Evolutionary conservation across 192 early-diverging fungal genomes (phyloP).

Genomic region (Dispira simplex): DNA sequence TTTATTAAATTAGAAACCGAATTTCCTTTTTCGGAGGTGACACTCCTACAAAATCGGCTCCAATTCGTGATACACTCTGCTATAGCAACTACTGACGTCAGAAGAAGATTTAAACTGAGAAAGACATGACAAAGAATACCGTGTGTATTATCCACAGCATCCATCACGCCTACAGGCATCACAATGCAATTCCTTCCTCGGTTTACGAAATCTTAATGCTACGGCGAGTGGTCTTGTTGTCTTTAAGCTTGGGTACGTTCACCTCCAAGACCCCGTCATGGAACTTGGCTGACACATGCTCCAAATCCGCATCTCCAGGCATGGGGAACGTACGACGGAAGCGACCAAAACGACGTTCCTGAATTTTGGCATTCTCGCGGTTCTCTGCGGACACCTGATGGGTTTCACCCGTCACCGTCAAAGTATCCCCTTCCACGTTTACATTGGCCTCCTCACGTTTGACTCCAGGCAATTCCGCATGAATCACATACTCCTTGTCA

Average conservation of each 20-base stretch:
- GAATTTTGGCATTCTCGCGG: neutral
- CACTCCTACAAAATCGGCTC: too few species aligned
- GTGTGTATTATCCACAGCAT: too few species aligned
- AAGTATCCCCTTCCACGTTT: neutral
- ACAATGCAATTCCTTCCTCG: neutral
- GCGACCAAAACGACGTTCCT: conserved; percentile 4
- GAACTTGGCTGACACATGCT: neutral
- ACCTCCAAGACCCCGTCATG: conserved; percentile 1
- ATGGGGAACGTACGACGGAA: conserved; percentile 3
- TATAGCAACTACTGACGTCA: too few species aligned
- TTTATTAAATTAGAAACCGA: too few species aligned
- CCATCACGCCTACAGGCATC: too few species aligned
- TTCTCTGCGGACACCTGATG: neutral
- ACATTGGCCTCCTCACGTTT: neutral
- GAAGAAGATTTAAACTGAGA: too few species aligned
- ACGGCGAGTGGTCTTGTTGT: neutral
- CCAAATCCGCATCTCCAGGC: neutral
- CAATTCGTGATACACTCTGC: too few species aligned
- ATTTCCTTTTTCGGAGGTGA: too few species aligned
- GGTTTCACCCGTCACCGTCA: neutral
- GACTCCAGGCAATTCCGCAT: conserved; percentile 1
- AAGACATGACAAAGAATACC: too few species aligned
- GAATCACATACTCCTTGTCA: neutral
- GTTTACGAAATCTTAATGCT: neutral
- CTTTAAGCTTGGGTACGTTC: neutral